phyloP scores from a whole-genome alignment of 2,329 filamentous ascomycete species.

The Thyridium curvatum region DNA sequence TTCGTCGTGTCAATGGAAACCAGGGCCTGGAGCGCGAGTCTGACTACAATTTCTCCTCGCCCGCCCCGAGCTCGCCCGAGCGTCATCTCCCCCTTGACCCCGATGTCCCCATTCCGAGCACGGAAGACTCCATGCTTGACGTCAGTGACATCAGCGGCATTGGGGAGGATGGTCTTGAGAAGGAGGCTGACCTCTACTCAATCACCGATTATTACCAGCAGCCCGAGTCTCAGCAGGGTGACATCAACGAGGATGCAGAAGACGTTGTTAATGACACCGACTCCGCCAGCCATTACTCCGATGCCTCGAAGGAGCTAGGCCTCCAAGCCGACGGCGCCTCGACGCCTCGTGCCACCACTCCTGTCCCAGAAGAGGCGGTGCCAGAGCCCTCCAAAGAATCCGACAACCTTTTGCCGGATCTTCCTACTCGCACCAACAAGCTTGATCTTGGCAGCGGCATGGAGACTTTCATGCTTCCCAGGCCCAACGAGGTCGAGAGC shows the following conservation, averaged over 20 bases:
- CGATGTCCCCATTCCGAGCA: constrained; percentile 82
- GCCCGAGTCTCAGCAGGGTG: constrained; percentile 32
- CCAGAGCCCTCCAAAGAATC: constrained; percentile 20
- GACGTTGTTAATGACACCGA: constrained; percentile 39
- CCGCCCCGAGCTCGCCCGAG: constrained; percentile 51
- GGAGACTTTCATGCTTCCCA: constrained; percentile 40
- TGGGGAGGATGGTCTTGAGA: constrained; percentile 41
- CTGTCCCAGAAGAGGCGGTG: constrained; percentile 15
- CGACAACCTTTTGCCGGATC: constrained; percentile 21
- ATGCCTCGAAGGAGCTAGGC: constrained; percentile 23
- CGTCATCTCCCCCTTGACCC: constrained; percentile 65
- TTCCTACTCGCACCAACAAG: constrained; percentile 19
- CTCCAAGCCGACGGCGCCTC: constrained; percentile 40
- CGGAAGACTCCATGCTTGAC: constrained; percentile 63
- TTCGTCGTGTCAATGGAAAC: constrained; percentile 75
- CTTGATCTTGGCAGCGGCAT: constrained; percentile 32
- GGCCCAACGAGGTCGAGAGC: constrained; percentile 26
- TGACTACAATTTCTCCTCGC: constrained; percentile 59
- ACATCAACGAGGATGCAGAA: constrained; percentile 20
- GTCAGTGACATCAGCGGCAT: no score
- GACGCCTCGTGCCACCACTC: constrained; percentile 43
- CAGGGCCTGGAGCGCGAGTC: constrained; percentile 49
- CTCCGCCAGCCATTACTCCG: constrained; percentile 51
- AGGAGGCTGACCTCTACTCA: constrained; percentile 57
- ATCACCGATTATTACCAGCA: constrained; percentile 61